Evolutionary conservation across 148 eudicot genomes (phyloP).

Genomic region (Diospyros lotus): DNA sequence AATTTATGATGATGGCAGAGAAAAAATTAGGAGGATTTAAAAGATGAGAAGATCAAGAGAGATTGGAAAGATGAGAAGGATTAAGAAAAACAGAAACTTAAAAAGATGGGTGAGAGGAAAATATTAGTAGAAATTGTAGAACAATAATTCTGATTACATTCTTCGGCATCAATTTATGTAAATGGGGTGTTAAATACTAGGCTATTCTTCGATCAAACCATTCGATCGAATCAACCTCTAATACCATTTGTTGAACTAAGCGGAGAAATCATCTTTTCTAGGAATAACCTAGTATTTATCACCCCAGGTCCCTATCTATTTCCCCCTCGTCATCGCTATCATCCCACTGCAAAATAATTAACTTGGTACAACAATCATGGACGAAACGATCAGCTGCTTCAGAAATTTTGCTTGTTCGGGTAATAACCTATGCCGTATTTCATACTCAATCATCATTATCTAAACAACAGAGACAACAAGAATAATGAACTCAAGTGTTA

Average conservation of each 20-base stretch:
- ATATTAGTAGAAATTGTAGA: too few relatives aligned
- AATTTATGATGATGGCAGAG: too few relatives aligned
- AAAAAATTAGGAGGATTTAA: too few relatives aligned
- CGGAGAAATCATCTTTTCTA: background rate
- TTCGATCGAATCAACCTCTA: too few relatives aligned
- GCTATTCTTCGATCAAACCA: too few relatives aligned
- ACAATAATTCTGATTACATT: too few relatives aligned
- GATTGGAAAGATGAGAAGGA: too few relatives aligned
- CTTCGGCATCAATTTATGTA: too few relatives aligned
- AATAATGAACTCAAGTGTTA: background rate
- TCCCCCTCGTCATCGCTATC: slow-evolving; percentile 6
- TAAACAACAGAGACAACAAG: background rate
- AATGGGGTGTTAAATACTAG: too few relatives aligned
- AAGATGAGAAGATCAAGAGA: too few relatives aligned
- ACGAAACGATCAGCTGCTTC: background rate
- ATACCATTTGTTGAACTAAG: background rate
- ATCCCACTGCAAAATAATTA: background rate
- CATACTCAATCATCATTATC: slow-evolving; percentile 8
- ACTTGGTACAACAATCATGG: background rate
- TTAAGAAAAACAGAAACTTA: too few relatives aligned
- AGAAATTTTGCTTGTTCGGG: background rate
- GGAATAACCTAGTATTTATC: background rate
- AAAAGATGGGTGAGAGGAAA: too few relatives aligned
- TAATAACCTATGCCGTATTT: background rate
- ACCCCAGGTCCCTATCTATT: background rate